Evolutionary conservation across 2,329 filamentous ascomycete genomes (phyloP), one percentile per base, ranked within the genome.

Genomic region (Tricladium varicosporioides): DNA sequence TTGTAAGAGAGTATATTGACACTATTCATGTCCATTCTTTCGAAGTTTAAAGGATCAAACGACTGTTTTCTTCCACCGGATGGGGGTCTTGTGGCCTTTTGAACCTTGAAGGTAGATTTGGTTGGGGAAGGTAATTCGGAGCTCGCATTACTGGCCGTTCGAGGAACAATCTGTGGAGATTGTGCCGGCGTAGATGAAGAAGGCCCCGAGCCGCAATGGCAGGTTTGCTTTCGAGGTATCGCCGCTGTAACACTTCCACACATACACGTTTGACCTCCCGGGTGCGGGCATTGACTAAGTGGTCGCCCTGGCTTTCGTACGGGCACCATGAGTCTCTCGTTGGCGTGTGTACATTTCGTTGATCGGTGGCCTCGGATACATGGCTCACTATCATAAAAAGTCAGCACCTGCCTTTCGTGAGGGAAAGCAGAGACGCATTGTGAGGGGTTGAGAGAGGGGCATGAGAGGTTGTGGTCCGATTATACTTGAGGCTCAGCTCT

Each of bases 331-430:
- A 89, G 74, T 57, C 87, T 82, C 65, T 89, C 86, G 61, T 80
- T 78, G 59, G 78, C 79, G 69, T 91, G 87, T 48, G 81, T 85
- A 72, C 87, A 91, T 76, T 88, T 89, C 52, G 87, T 89, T 31
- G 87, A 90, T 65, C 87, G 84, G 72, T 91, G 87, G 56, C 87
- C 87, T 67, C 87, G 84, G 65, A 90, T 90, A 70, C 87, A 90
- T 68, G 87, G 86, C 77, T 84, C 84, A 73, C 87, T 90, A 65
- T 36, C 48, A 49, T 5, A 52, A 11, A 48, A 48, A 5, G 56
- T 69, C 50, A 70, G 65, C 58, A 43, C 43, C 31, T 32, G 18
- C 9, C 50, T 43, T 46, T 15, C 22, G 5, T 15, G 22, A 27
- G 50, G 22, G 13, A n/a, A n/a, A 5, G 18, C 15, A 16, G 11